Conservation (phyloP, 2,329 filamentous ascomycete species). For the Alternaria conjuncta region DNA sequence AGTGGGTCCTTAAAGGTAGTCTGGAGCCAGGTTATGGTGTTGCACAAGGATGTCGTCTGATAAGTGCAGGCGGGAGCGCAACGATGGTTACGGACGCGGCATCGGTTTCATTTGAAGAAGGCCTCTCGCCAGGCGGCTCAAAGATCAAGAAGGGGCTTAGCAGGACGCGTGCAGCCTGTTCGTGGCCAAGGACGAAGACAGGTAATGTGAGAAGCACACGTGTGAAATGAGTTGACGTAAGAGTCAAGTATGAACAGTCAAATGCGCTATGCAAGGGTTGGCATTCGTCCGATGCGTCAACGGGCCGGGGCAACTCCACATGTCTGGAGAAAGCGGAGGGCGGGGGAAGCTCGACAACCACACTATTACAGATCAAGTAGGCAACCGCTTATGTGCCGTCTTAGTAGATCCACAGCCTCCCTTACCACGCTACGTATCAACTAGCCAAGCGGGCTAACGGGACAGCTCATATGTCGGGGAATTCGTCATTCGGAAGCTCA, state of each 20-base stretch:
- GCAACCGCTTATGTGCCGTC: not conserved
- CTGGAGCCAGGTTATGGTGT: not conserved
- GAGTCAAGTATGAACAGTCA: not conserved
- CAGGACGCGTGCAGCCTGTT: constrained; percentile 6
- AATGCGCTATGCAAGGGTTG: not conserved
- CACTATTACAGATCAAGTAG: not conserved
- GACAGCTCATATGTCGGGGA: not conserved
- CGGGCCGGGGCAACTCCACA: not conserved
- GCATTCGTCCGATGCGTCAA: not conserved
- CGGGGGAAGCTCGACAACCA: not conserved
- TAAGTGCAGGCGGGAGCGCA: not conserved
- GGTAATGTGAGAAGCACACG: not conserved
- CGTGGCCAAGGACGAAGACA: not conserved
- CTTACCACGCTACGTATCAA: not conserved
- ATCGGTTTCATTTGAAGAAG: not conserved
- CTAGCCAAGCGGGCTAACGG: not conserved
- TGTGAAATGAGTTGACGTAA: not conserved
- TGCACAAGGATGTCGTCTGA: not conserved
- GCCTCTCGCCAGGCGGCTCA: not conserved
- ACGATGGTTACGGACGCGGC: not conserved
- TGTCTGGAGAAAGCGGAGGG: not conserved
- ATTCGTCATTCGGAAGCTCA: no score
- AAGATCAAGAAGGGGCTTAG: constrained; percentile 9
- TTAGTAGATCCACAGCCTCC: not conserved
- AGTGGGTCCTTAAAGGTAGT: not conserved